These are phyloP conservation scores for Polyporus tsugae DNA, from an alignment of 1,284 basidiomycete genomes.

Conservation along the genomic window DNA sequence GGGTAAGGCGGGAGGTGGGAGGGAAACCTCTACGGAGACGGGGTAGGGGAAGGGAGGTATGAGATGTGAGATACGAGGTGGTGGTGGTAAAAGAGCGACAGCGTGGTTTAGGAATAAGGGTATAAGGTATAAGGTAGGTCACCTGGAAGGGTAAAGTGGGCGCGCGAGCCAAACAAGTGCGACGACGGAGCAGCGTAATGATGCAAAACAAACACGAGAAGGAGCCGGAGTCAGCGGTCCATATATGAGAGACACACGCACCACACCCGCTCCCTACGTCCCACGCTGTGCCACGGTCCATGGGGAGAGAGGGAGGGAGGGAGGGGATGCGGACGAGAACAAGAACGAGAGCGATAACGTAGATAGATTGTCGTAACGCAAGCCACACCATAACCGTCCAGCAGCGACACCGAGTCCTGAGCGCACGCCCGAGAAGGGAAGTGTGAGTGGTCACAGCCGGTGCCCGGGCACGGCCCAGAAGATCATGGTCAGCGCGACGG, in stretches of 20 bases:
- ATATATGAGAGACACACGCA: constrained; percentile 15
- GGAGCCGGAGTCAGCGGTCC: background rate
- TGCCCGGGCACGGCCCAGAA: constrained; percentile 95
- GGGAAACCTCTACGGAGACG: constrained; percentile 3
- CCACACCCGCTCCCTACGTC: constrained; percentile 8
- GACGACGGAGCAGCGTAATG: constrained; percentile 33
- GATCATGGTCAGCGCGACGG: constrained; percentile 81
- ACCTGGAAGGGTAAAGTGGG: constrained; percentile 16
- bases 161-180: constrained; percentile 20
- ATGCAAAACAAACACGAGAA: constrained; percentile 17
- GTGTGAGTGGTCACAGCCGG: constrained; percentile 59
- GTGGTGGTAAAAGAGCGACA: constrained; percentile 36
- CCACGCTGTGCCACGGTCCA: constrained; percentile 21
- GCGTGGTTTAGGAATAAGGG: constrained; percentile 27
- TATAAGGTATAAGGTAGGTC: constrained; percentile 38
- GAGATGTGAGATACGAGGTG: constrained; percentile 3
- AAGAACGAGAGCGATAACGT: constrained; percentile 17
- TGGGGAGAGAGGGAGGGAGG: background rate
- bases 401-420: background rate
- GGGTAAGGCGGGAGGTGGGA: constrained; percentile 15
- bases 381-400: constrained; percentile 5
- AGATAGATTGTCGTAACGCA: constrained; percentile 24
- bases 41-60: background rate
- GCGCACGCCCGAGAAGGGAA: background rate
- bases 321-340: background rate